Evolutionary conservation across 192 early-diverging fungal species (phyloP).

Genomic region (Dissophora globulifera): DNA sequence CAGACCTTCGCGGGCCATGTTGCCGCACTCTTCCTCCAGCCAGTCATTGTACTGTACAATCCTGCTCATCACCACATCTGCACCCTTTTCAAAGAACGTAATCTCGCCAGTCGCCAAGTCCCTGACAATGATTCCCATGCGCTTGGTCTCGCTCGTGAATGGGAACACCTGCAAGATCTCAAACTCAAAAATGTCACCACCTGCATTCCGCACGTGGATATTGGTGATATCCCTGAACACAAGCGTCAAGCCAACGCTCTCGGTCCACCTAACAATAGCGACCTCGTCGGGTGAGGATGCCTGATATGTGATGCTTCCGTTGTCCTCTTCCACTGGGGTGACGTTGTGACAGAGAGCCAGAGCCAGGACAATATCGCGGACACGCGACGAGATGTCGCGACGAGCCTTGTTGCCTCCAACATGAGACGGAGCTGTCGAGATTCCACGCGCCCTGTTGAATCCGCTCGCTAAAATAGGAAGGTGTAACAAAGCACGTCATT

Average conservation of each 20-base stretch:
- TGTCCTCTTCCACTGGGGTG: conserved; percentile 73
- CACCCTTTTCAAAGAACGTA: conserved; percentile 93
- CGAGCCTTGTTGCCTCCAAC: conserved; percentile 67
- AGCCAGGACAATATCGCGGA: conserved; percentile 89
- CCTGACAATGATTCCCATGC: conserved; percentile 94
- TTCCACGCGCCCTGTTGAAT: conserved; percentile 41
- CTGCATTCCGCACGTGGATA: conserved; percentile 70
- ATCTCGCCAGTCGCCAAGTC: conserved; percentile 79
- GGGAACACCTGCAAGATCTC: conserved; percentile 93
- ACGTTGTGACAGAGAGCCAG: conserved; percentile 94
- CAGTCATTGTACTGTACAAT: conserved; percentile 95
- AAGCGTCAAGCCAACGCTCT: conserved; percentile 84
- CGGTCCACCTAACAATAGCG: conserved; percentile 94
- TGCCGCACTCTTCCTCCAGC: conserved; percentile 97
- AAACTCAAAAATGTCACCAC: conserved; percentile 70
- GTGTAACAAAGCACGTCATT: not conserved
- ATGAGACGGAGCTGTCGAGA: conserved; percentile 31
- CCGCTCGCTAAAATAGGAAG: conserved; percentile 24
- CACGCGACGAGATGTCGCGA: conserved; percentile 84
- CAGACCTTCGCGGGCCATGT: conserved; percentile 96
- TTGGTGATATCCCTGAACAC: conserved; percentile 78
- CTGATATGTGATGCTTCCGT: conserved; percentile 82
- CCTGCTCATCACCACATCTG: conserved; percentile 88
- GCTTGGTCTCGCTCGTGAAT: conserved; percentile 98
- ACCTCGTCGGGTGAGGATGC: conserved; percentile 97